Percentiles rank a stretch among this genome's conserved stretches.
phyloP scores from a whole-genome alignment of 78 protist genomes.

The Dictyostelium firmibasis region DNA sequence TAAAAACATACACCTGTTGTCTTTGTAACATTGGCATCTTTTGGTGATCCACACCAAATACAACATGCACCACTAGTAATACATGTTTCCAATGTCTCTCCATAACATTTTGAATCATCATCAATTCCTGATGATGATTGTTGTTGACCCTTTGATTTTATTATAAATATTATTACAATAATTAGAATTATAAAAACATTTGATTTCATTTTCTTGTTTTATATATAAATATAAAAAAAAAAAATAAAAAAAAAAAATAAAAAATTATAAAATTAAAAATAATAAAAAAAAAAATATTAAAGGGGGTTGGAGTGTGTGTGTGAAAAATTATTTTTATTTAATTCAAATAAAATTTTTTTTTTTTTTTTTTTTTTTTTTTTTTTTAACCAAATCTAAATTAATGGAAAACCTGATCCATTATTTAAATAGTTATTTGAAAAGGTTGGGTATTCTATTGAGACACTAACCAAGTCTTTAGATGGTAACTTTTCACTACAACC shows the following conservation, averaged over 20 bases:
- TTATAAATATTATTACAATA: neutral
- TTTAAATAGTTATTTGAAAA: neutral
- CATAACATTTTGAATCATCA: neutral
- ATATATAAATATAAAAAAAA: neutral
- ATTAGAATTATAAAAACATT: neutral
- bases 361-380: too few relatives aligned
- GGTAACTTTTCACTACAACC: neutral
- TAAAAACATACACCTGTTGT: neutral
- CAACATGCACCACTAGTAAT: neutral
- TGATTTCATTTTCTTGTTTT: neutral
- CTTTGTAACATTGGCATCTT: neutral
- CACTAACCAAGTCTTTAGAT: neutral
- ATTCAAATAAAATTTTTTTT: neutral
- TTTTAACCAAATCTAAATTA: too few relatives aligned
- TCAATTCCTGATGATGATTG: neutral
- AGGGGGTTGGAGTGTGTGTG: neutral
- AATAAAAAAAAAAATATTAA: too few relatives aligned
- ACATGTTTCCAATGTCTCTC: neutral
- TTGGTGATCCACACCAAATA: neutral
- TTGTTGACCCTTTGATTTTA: neutral
- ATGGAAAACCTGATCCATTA: neutral
- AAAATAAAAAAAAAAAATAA: neutral
- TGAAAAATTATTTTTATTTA: neutral
- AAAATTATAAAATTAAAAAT: too few relatives aligned
- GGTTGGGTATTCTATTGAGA: neutral